Percentiles rank a stretch among this genome's conserved stretches.
phyloP scores from a whole-genome alignment of 345 rosid species.

The Eucalyptus sp. region DNA sequence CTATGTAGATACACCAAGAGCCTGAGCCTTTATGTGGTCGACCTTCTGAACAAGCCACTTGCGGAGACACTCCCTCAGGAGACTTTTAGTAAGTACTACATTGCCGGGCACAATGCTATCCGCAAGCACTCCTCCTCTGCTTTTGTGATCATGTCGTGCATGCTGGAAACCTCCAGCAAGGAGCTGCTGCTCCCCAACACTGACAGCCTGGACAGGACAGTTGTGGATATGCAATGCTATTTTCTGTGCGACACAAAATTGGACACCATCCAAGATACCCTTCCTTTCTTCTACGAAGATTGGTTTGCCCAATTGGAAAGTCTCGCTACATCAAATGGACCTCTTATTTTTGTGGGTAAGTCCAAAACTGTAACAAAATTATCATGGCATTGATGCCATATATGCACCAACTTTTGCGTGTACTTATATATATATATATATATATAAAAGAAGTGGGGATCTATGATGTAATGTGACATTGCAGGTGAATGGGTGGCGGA shows the following conservation, averaged over 20 bases:
- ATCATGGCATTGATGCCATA: neutral
- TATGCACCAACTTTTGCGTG: neutral
- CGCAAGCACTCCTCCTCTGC: conserved; percentile 30
- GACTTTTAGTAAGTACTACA: conserved; percentile 13
- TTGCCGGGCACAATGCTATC: conserved; percentile 30
- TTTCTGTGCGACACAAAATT: conserved; percentile 14
- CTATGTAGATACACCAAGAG: conserved; percentile 17
- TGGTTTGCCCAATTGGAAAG: conserved; percentile 15
- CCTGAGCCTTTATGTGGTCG: conserved; percentile 21
- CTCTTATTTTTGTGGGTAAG: conserved; percentile 50
- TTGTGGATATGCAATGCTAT: conserved; percentile 49
- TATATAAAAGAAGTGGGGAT: neutral
- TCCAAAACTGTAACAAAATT: neutral
- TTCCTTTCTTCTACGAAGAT: conserved; percentile 18
- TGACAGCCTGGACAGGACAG: conserved; percentile 13
- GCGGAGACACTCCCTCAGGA: neutral
- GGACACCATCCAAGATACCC: conserved; percentile 26
- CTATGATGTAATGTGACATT: neutral
- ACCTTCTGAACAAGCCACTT: conserved; percentile 26
- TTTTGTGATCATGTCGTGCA: conserved; percentile 35
- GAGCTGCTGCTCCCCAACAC: conserved; percentile 34
- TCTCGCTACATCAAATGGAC: conserved; percentile 31
- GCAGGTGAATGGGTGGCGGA: conserved; percentile 63
- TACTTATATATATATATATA: neutral
- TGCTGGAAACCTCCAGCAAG: conserved; percentile 19